phyloP scores from a whole-genome alignment of 495 filamentous ascomycete species.

The Lophiotrema nucula region DNA sequence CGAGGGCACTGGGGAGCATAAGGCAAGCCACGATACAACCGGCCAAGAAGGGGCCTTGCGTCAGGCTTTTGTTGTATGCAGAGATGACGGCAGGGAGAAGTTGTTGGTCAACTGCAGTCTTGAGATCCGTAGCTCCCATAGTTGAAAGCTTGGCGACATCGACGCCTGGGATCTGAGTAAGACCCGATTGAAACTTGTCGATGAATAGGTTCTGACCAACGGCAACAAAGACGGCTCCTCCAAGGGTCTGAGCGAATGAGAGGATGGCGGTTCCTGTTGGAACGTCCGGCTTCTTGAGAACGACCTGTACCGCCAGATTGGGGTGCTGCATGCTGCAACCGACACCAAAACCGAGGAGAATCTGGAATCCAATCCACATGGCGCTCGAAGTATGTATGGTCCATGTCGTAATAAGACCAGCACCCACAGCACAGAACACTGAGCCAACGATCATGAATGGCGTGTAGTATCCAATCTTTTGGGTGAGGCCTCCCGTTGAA shows the following conservation, averaged over 20 bases:
- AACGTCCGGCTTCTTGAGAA: constrained; percentile 28
- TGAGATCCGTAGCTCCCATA: constrained; percentile 22
- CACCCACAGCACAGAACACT: constrained; percentile 21
- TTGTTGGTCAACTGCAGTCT: neutral
- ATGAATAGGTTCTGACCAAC: constrained; percentile 41
- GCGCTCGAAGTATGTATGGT: neutral
- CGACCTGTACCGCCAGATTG: constrained; percentile 28
- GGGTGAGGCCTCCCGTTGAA: constrained; percentile 59
- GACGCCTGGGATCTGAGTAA: constrained; percentile 47
- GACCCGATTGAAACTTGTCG: constrained; percentile 40
- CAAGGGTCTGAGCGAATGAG: constrained; percentile 38
- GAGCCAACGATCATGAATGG: constrained; percentile 51
- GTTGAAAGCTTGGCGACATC: neutral
- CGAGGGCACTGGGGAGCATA: constrained; percentile 8
- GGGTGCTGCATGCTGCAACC: constrained; percentile 34
- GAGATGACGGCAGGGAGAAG: constrained; percentile 6
- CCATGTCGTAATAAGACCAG: constrained; percentile 33
- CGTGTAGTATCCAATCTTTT: constrained; percentile 71
- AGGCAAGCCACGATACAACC: constrained; percentile 23
- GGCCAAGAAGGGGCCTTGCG: constrained; percentile 20
- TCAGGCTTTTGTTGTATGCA: constrained; percentile 23
- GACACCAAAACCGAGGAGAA: constrained; percentile 30
- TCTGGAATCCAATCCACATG: constrained; percentile 34
- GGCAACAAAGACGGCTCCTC: constrained; percentile 40
- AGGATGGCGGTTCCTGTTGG: constrained; percentile 34